Conservation (phyloP, 2,329 filamentous ascomycete species). For the Colletotrichum lupini region DNA sequence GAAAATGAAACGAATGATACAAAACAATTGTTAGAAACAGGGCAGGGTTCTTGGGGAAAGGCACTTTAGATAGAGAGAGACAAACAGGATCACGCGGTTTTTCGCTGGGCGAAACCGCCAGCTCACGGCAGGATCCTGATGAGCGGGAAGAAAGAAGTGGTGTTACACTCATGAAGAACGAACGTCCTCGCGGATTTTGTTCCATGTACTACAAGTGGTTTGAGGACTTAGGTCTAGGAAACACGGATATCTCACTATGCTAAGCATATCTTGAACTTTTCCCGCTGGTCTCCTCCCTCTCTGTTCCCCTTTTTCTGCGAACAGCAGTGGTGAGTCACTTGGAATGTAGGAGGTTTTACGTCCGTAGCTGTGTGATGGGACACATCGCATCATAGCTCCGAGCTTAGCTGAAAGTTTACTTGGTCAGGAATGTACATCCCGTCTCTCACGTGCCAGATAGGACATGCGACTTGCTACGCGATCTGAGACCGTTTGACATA, state of each 20-base stretch:
- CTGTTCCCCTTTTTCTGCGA: neutral
- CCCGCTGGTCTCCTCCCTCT: neutral
- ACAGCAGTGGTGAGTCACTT: neutral
- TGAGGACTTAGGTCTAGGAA: neutral
- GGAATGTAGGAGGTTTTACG: no score
- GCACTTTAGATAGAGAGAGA: neutral
- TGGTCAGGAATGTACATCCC: no score
- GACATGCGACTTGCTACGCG: no score
- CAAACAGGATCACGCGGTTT: neutral
- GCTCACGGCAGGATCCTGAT: neutral
- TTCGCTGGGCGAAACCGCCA: constrained; percentile 17
- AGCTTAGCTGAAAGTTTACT: no score
- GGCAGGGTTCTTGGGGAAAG: neutral
- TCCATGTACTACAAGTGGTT: neutral
- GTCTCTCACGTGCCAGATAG: no score
- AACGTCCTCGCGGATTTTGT: neutral
- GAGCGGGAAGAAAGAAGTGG: neutral
- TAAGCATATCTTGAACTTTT: neutral
- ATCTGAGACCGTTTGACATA: no score
- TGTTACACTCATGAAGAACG: constrained; percentile 1
- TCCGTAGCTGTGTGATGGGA: no score
- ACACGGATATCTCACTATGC: neutral
- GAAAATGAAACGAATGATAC: constrained; percentile 4
- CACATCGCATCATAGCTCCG: no score
- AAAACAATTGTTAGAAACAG: neutral